Evolutionary conservation across 2,329 filamentous ascomycete genomes (phyloP).

Genomic region (Colletotrichum spaethianum): DNA sequence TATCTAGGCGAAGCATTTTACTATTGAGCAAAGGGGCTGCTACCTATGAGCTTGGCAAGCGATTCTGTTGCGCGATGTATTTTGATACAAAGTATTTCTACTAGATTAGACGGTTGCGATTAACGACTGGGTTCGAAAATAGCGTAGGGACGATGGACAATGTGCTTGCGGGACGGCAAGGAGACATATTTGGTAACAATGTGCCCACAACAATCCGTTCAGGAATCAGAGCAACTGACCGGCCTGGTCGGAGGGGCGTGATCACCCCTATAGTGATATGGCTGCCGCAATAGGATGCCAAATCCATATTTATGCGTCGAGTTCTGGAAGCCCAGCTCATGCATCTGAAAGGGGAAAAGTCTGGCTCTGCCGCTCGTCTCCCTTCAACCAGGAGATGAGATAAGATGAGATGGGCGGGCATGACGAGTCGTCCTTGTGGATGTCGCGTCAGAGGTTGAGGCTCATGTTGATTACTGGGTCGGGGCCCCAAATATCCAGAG

Average conservation of each 20-base stretch:
- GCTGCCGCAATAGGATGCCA: background rate
- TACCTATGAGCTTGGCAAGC: background rate
- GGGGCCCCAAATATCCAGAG: too few relatives aligned
- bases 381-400: background rate
- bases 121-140: background rate
- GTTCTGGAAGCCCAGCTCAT: background rate
- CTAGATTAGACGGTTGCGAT: background rate
- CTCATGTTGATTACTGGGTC: background rate
- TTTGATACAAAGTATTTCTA: background rate
- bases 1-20: background rate
- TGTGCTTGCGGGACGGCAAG: background rate
- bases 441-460: constrained; percentile 1
- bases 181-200: background rate
- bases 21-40: background rate
- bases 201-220: background rate
- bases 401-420: background rate
- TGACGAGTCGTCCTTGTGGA: background rate
- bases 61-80: too few relatives aligned
- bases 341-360: background rate
- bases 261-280: background rate
- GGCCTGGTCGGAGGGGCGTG: background rate
- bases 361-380: background rate
- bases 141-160: background rate
- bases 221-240: background rate
- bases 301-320: background rate